Percentiles rank a stretch among this genome's conserved stretches.
Conservation (phyloP, 1,139 yeast species). For the Hansenula sp. region DNA sequence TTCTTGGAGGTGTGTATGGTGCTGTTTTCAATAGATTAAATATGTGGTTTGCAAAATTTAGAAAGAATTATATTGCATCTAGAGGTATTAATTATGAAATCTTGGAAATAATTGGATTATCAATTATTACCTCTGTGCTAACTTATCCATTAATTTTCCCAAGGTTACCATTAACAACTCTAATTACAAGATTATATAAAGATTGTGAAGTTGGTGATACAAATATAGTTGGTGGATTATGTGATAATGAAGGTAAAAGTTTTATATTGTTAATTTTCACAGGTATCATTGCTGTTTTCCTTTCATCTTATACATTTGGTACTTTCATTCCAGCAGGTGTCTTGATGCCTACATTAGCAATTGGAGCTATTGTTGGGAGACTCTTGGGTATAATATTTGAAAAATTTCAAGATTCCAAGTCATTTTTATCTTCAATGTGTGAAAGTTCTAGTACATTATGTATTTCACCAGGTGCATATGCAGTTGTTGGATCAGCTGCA, state of each 20-base stretch:
- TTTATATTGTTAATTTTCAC: conserved; percentile 37
- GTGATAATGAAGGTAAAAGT: conserved; percentile 26
- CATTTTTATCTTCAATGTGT: conserved; percentile 26
- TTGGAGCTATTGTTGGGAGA: conserved; percentile 71
- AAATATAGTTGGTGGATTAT: conserved; percentile 26
- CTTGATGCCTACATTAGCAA: conserved; percentile 64
- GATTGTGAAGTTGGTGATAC: conserved; percentile 43
- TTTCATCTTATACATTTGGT: conserved; percentile 64
- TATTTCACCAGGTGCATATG: conserved; percentile 80
- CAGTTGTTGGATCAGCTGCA: conserved; percentile 88
- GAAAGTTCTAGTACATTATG: conserved; percentile 31
- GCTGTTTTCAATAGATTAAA: conserved; percentile 47
- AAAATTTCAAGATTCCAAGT: conserved; percentile 36
- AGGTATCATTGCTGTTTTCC: conserved; percentile 47
- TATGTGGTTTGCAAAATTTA: conserved; percentile 34
- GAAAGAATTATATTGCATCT: conserved; percentile 23
- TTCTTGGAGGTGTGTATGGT: conserved; percentile 68
- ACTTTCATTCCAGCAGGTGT: conserved; percentile 71
- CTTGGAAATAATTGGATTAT: conserved; percentile 45
- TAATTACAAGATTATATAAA: conserved; percentile 54
- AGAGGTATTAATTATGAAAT: conserved; percentile 19
- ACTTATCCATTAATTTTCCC: conserved; percentile 55
- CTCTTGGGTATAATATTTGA: conserved; percentile 59
- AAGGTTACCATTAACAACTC: conserved; percentile 50
- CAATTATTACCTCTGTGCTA: conserved; percentile 46